Evolutionary conservation across 2,329 filamentous ascomycete species (phyloP), one percentile per base, ranked within the genome.

Genomic region (Cyphellophora europaea): DNA sequence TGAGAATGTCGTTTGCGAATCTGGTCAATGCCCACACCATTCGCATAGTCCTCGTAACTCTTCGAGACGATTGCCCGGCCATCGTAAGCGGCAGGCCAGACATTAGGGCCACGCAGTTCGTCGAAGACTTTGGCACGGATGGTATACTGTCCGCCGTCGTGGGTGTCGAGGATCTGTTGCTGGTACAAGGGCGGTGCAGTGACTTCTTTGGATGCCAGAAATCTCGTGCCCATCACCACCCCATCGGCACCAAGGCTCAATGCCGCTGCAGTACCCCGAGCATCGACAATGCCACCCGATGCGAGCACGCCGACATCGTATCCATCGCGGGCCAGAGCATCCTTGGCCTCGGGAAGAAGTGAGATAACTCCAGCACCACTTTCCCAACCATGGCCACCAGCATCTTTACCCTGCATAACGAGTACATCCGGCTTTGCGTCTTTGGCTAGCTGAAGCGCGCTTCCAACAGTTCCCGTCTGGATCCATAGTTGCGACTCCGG

Each of bases 211-310:
- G 57, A 51, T 1, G 73, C 73, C 0, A 82, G 63, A 37, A 79
- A 77, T 4, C 76, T 65, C 1, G 79, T 82, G 0, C 79, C 79
- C 62, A 82, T 65, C 0, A 65, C 71, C 0, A 67, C 63, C 0
- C 72, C 78, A 0, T 55, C 51, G 1, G 71, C 69, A 0, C 72
- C 71, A 1, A 74, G 56, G 1, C 58, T 53, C 4, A 73, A 50
- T 2, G 66, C 64, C 0, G 69, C 69, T 5, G 64, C 65, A 0
- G 64, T 55, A 0, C 69, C 69, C 11, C 68, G 55, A 0, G 66
- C 69, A 38, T 74, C 69, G 0, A 57, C 56, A 17, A 75, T 65
- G 1, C 71, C 71, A 2, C 71, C 71, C 0, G 70, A 66, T 2
- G 69, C 70, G 6, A 74, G 36, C 15, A 47, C 16, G 3, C 35